Conservation (phyloP, 805 yeast genomes). For the Wickerhamiella brachini region DNA sequence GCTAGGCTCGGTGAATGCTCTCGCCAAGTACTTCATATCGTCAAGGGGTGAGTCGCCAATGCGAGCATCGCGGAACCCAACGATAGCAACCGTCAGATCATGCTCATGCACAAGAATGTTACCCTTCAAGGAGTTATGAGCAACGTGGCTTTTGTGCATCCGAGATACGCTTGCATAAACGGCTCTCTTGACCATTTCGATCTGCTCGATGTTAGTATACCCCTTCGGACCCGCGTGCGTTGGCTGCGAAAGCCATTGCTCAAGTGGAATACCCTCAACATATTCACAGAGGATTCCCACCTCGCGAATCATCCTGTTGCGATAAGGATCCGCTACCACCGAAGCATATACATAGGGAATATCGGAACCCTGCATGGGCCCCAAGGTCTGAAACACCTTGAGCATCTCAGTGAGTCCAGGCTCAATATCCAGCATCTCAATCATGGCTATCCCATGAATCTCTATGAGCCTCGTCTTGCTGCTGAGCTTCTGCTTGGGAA, state of each 20-base stretch:
- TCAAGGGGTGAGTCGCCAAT: background rate
- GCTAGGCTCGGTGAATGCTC: background rate
- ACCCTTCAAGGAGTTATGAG: background rate
- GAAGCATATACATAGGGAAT: constrained; percentile 9
- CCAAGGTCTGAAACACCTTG: constrained; percentile 3
- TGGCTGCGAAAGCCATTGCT: constrained; percentile 5
- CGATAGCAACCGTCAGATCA: background rate
- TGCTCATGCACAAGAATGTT: background rate
- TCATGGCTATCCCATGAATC: background rate
- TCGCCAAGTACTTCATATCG: background rate
- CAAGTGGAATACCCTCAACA: constrained; percentile 2
- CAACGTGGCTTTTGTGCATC: background rate
- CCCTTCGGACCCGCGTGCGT: background rate
- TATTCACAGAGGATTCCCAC: constrained; percentile 7
- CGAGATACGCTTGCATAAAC: background rate
- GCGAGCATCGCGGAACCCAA: background rate
- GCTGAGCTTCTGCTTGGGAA: background rate
- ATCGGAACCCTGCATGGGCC: constrained; percentile 7
- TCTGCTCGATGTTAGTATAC: background rate
- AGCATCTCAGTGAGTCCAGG: background rate
- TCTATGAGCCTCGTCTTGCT: background rate
- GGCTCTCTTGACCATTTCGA: background rate
- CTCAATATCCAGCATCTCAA: background rate
- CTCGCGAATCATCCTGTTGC: background rate
- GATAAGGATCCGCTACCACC: constrained; percentile 9